Evolutionary conservation across 495 filamentous ascomycete genomes (phyloP).

Genomic region (Neurospora cerealis): DNA sequence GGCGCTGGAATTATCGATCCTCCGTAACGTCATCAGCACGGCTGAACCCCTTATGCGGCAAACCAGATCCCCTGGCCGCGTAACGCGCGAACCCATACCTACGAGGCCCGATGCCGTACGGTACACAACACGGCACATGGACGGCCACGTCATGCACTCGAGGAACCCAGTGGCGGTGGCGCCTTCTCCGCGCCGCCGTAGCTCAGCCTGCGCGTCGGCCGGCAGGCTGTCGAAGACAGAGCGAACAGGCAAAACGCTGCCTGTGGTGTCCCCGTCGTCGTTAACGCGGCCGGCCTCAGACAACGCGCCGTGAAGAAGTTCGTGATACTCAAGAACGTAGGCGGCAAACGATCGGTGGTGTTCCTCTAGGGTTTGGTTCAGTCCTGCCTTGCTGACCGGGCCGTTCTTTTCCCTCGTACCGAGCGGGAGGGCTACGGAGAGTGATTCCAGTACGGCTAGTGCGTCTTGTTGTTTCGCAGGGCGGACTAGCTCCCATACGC

Average conservation of each 20-base stretch:
- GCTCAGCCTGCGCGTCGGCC: background rate
- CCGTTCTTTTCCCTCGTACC: conserved; percentile 4
- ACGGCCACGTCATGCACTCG: conserved; percentile 14
- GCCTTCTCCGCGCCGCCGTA: conserved; percentile 6
- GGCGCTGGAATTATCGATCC: background rate
- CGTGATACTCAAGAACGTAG: conserved; percentile 11
- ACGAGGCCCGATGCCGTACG: conserved; percentile 5
- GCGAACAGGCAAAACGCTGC: background rate
- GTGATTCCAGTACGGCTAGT: conserved; percentile 4
- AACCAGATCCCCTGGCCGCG: conserved; percentile 9
- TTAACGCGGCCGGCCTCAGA: background rate
- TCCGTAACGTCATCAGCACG: conserved; percentile 8
- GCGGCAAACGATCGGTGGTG: conserved; percentile 9
- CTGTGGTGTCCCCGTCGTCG: background rate
- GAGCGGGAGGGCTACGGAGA: conserved; percentile 7
- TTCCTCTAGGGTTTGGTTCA: conserved; percentile 2
- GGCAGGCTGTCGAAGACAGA: conserved; percentile 9
- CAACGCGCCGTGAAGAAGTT: background rate
- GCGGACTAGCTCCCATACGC: conserved; percentile 6
- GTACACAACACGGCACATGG: conserved; percentile 13
- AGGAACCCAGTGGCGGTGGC: conserved; percentile 6
- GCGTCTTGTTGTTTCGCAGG: background rate
- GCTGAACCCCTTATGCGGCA: conserved; percentile 6
- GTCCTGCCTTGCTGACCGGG: background rate
- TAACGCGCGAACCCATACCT: conserved; percentile 10